Evolutionary conservation across 2,329 filamentous ascomycete genomes (phyloP).

Genomic region (Talaromyces atroroseus): DNA sequence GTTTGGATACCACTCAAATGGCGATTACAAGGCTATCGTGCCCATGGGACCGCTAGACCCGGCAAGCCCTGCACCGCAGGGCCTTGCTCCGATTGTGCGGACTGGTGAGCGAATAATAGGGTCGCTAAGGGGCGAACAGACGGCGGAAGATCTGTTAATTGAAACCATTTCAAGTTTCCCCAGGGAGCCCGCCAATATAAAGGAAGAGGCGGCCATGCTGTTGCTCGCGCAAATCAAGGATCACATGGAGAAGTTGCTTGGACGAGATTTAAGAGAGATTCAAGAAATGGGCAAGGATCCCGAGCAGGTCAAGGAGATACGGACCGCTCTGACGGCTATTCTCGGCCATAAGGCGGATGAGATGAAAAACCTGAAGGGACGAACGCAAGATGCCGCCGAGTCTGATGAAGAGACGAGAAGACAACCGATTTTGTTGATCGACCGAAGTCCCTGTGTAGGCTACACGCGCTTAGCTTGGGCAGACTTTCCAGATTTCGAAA

Average conservation of each 20-base stretch:
- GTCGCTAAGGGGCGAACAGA: conserved; percentile 39
- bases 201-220: conserved; percentile 43
- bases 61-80: conserved; percentile 29
- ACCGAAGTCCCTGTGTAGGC: conserved; percentile 34
- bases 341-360: conserved; percentile 41
- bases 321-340: conserved; percentile 39
- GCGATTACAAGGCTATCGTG: conserved; percentile 41
- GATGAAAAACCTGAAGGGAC: conserved; percentile 38
- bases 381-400: conserved; percentile 32
- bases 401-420: conserved; percentile 34
- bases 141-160: conserved; percentile 38
- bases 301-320: conserved; percentile 41
- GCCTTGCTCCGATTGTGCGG: conserved; percentile 39
- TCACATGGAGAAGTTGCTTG: conserved; percentile 44
- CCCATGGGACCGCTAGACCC: conserved; percentile 39
- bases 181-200: conserved; percentile 38
- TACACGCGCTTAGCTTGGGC: conserved; percentile 40
- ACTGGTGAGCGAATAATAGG: conserved; percentile 39
- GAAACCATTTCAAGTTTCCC: conserved; percentile 43
- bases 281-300: conserved; percentile 43
- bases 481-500: conserved; percentile 39
- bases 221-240: conserved; percentile 45
- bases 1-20: conserved; percentile 53
- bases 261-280: conserved; percentile 39
- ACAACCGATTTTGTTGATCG: conserved; percentile 38